Evolutionary conservation across 371 early-diverging fungal genomes (phyloP).

Genomic region (Mortierella sp.): DNA sequence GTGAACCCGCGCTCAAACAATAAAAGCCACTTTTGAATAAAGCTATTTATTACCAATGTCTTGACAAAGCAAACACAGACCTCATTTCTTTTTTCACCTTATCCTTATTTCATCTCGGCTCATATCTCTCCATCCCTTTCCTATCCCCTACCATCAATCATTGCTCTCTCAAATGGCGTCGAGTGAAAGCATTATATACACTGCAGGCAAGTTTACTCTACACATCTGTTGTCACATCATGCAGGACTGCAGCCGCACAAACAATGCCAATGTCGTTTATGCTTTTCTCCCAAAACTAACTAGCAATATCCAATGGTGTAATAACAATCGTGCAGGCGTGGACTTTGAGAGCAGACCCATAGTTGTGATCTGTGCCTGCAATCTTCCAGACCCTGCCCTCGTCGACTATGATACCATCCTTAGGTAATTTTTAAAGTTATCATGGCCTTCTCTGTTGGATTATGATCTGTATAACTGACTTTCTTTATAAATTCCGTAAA

Average conservation of each 20-base stretch:
- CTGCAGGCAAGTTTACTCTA: slow-evolving; percentile 56
- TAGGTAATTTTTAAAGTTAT: slow-evolving; percentile 59
- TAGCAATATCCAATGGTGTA: background rate
- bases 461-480: background rate
- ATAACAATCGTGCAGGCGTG: slow-evolving; percentile 66
- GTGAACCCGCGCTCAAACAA: background rate
- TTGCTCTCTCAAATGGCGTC: slow-evolving; percentile 49
- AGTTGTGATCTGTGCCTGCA: slow-evolving; percentile 83
- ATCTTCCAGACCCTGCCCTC: slow-evolving; percentile 80
- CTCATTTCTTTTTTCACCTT: background rate
- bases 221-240: background rate
- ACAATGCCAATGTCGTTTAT: too few relatives aligned
- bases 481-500: background rate
- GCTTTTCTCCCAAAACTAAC: too few relatives aligned
- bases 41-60: background rate
- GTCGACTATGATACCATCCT: slow-evolving; percentile 87
- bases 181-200: slow-evolving; percentile 61
- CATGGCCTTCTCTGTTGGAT: too few relatives aligned
- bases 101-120: slow-evolving; percentile 1
- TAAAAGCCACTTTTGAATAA: slow-evolving; percentile 6
- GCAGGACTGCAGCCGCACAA: too few relatives aligned
- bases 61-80: background rate
- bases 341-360: slow-evolving; percentile 88
- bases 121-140: slow-evolving; percentile 1
- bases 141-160: background rate